Percentiles rank a stretch among this genome's conserved stretches.
These are phyloP conservation scores for Cetradonia linearis DNA, from an alignment of 495 filamentous ascomycete species.

Conservation along the genomic window DNA sequence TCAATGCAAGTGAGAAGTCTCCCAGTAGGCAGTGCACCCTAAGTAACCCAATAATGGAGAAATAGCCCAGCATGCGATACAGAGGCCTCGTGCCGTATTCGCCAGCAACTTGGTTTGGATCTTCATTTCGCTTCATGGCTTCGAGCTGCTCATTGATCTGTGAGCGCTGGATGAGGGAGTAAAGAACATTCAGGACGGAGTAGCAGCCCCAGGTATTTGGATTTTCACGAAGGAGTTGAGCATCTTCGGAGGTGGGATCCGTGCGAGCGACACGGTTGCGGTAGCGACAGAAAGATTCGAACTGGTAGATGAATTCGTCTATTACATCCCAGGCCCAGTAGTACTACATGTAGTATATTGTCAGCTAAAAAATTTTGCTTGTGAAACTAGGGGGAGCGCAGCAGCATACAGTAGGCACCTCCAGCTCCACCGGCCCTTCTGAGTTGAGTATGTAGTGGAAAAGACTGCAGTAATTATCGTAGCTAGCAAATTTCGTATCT, in stretches of 20 bases:
- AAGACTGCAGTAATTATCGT: conserved; percentile 97
- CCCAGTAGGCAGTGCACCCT: conserved; percentile 94
- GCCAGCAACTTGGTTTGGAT: conserved; percentile 71
- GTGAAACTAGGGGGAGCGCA: conserved; percentile 8
- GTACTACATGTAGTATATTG: conserved; percentile 51
- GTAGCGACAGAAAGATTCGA: conserved; percentile 98
- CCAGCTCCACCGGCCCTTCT: conserved; percentile 91
- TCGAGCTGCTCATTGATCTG: conserved; percentile 95
- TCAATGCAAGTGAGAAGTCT: conserved; percentile 94
- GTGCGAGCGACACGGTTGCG: conserved; percentile 81
- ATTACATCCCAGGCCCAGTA: conserved; percentile 99
- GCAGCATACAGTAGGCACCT: conserved; percentile 71
- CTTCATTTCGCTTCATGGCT: conserved; percentile 88
- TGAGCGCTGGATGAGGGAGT: conserved; percentile 94
- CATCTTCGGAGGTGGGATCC: conserved; percentile 76
- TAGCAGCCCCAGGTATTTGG: conserved; percentile 99
- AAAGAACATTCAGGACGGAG: conserved; percentile 97
- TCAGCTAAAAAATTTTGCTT: conserved; percentile 19
- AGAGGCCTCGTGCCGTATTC: conserved; percentile 88
- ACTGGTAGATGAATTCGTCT: conserved; percentile 99
- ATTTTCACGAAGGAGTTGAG: conserved; percentile 82
- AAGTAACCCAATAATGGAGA: conserved; percentile 94
- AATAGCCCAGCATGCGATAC: conserved; percentile 98
- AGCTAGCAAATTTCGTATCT: conserved; percentile 93
- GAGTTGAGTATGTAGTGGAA: conserved; percentile 99